Conservation (phyloP, 225 moss, liverwort and hornwort genomes). For the Pseudisothecium myosuroides region DNA sequence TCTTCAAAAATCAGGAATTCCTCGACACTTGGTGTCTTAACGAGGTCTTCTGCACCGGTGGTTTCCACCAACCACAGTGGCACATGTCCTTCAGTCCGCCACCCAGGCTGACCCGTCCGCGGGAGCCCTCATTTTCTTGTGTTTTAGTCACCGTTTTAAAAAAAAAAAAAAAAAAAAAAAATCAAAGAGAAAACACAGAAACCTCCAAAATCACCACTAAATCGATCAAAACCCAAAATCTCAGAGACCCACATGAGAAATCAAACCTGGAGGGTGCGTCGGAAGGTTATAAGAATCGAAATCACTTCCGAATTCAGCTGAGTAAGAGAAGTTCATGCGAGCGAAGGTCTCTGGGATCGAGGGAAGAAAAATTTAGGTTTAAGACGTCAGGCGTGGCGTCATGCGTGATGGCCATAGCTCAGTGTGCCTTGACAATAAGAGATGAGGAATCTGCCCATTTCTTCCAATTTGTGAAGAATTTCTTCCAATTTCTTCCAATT, state of each 20-base stretch:
- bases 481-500: neutral
- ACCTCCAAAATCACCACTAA: neutral
- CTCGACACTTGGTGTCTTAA: too few species aligned
- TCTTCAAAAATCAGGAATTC: neutral
- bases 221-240: neutral
- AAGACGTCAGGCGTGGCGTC: neutral
- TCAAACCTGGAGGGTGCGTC: too few species aligned
- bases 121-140: too few species aligned
- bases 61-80: too few species aligned
- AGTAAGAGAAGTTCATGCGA: neutral
- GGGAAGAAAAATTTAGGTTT: neutral
- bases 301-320: neutral
- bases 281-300: neutral
- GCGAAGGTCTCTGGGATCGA: neutral
- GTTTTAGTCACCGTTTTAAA: too few species aligned
- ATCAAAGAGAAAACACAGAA: neutral
- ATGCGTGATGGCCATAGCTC: neutral
- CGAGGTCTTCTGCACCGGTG: too few species aligned
- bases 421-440: neutral
- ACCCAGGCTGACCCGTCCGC: too few species aligned
- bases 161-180: too few species aligned
- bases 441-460: neutral
- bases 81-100: too few species aligned
- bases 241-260: neutral
- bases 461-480: neutral